Evolutionary conservation across 2,329 filamentous ascomycete genomes (phyloP).

Genomic region (Drechmeria coniospora): DNA sequence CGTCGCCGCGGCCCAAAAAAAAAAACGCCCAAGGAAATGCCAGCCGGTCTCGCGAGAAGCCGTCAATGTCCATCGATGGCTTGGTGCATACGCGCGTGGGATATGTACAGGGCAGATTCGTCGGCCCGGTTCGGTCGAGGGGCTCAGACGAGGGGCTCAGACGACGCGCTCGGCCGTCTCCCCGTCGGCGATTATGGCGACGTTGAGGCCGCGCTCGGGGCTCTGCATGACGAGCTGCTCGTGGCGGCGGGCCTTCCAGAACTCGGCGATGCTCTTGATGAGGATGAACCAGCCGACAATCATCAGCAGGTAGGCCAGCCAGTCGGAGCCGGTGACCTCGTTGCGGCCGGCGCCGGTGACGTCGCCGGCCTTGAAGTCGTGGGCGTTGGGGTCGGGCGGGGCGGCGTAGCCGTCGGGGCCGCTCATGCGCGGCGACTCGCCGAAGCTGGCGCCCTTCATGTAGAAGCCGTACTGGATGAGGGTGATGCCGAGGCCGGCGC

Average conservation of each 20-base stretch:
- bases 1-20: neutral
- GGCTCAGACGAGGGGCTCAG: slow-evolving; percentile 19
- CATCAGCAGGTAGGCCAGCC: slow-evolving; percentile 87
- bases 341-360: slow-evolving; percentile 36
- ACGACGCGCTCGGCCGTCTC: slow-evolving; percentile 68
- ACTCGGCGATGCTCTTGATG: slow-evolving; percentile 86
- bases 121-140: neutral
- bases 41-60: neutral
- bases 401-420: slow-evolving; percentile 45
- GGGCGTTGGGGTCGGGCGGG: slow-evolving; percentile 76
- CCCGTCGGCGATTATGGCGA: slow-evolving; percentile 75
- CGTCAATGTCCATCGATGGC: neutral
- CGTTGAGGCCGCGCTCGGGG: slow-evolving; percentile 70
- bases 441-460: slow-evolving; percentile 54
- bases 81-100: no score
- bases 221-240: slow-evolving; percentile 89
- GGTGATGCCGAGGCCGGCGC: slow-evolving; percentile 85
- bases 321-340: slow-evolving; percentile 59
- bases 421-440: slow-evolving; percentile 27
- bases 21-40: neutral
- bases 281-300: slow-evolving; percentile 96
- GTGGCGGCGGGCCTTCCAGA: slow-evolving; percentile 71
- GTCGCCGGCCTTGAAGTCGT: slow-evolving; percentile 66
- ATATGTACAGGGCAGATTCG: neutral
- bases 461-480: slow-evolving; percentile 95